Conservation (phyloP, 1,139 yeast species). For the Candida glucosophila region DNA sequence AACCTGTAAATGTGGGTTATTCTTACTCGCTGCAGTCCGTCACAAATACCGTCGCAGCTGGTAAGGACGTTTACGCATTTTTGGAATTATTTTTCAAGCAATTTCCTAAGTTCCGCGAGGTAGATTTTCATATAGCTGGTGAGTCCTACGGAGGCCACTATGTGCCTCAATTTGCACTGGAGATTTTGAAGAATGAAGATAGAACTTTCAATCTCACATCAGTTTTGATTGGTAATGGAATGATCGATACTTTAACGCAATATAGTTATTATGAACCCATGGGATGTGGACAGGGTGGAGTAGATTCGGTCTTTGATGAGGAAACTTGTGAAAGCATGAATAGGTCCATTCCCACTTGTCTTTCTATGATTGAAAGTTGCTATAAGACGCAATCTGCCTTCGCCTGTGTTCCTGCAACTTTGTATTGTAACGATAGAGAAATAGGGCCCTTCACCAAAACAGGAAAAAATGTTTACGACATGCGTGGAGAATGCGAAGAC, state of each 20-base stretch:
- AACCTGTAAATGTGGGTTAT: conserved; percentile 58
- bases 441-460: conserved; percentile 84
- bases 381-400: conserved; percentile 71
- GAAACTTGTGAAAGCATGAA: conserved; percentile 77
- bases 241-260: conserved; percentile 88
- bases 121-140: conserved; percentile 87
- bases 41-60: conserved; percentile 79
- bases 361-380: conserved; percentile 71
- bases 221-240: conserved; percentile 90
- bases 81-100: conserved; percentile 82
- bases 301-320: conserved; percentile 66
- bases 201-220: conserved; percentile 80
- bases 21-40: conserved; percentile 63
- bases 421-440: conserved; percentile 84
- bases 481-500: conserved; percentile 79
- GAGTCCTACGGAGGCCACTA: conserved; percentile 99
- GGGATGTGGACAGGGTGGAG: conserved; percentile 97
- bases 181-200: conserved; percentile 68
- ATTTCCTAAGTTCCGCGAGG: conserved; percentile 73
- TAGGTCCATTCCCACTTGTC: conserved; percentile 70
- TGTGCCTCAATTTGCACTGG: conserved; percentile 87
- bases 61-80: conserved; percentile 88
- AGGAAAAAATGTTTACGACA: conserved; percentile 90
- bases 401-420: conserved; percentile 89
- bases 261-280: conserved; percentile 86